phyloP scores from a whole-genome alignment of 495 filamentous ascomycete species.

The Aspergillus nanangensis region DNA sequence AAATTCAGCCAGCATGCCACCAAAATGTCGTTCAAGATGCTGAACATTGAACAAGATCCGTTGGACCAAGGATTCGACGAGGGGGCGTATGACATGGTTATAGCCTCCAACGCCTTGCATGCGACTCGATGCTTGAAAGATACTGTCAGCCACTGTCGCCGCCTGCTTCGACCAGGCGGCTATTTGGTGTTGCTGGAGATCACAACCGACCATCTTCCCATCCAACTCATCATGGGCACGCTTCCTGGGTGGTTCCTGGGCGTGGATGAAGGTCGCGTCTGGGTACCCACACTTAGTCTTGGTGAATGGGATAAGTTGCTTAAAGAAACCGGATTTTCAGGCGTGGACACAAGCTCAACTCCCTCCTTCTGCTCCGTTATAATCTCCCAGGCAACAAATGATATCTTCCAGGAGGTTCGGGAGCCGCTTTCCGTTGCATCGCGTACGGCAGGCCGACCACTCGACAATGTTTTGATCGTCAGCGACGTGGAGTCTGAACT shows the following conservation, averaged over 20 bases:
- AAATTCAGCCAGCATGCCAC: slow-evolving; percentile 18
- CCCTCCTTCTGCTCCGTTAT: not conserved
- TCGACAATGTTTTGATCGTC: not conserved
- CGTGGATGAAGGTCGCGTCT: not conserved
- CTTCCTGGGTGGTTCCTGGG: not conserved
- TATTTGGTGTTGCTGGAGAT: not conserved
- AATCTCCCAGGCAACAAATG: not conserved
- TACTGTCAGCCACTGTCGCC: slow-evolving; percentile 41
- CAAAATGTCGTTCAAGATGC: slow-evolving; percentile 40
- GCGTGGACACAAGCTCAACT: not conserved
- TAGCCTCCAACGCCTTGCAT: slow-evolving; percentile 51
- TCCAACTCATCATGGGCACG: not conserved
- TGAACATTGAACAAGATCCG: slow-evolving; percentile 45
- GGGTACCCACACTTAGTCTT: not conserved
- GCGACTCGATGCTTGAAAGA: slow-evolving; percentile 41
- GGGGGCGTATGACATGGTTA: slow-evolving; percentile 43
- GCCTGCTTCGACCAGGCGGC: slow-evolving; percentile 25
- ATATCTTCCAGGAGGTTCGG: not conserved
- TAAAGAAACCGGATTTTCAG: not conserved
- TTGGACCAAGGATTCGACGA: slow-evolving; percentile 41
- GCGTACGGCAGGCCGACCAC: too few relatives aligned
- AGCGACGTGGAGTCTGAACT: not conserved
- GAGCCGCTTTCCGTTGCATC: not conserved
- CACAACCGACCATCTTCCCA: not conserved
- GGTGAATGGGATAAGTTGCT: not conserved